Evolutionary conservation across 352 stramenopile species (phyloP), one percentile per base, ranked within the genome.

Genomic region (Phytopythium boreale): DNA sequence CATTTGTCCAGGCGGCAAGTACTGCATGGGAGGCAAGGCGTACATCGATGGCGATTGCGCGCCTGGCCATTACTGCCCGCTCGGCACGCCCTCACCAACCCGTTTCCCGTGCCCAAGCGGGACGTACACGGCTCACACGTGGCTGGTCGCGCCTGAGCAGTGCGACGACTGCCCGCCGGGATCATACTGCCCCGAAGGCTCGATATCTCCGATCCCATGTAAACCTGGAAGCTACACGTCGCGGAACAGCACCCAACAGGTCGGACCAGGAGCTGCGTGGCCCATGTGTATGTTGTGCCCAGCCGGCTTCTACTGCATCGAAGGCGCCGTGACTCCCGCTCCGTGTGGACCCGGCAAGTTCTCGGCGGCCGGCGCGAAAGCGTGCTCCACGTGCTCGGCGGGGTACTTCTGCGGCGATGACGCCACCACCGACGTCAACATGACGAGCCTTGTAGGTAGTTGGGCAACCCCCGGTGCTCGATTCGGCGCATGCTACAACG

Each of bases 31-130:
- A 22, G 88, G 78, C 6, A 94, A 93, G 37, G 84, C 79, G 2
- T 83, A 75, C 49, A 80, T 93, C 37, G 87, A 95, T 55, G 87
- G 84, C 15, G 72, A 59, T 39, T 95, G 87, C 64, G 81, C 78
- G 41, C 56, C 87, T 0, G 94, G 94, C 0, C 74, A 98, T 66
- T 98, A 97, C 62, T 98, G 94, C 67, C 90, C 90, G 14, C 71
- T 95, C 19, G 80, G 77, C 17, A 96, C 93, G 2, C 68, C 75
- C 8, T 83, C 75, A 0, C 64, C 76, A 8, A 88, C 76, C 8
- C 76, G 83, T 46, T 96, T 84, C 44, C 89, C 88, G 15, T 98
- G 93, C 44, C 88, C 88, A 24, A 88, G 74, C 5, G 93, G 93
- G 20, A 96, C 78, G 3, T 97, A 87, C 75, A 91, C 83, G 2